phyloP scores from a whole-genome alignment of 176 grass and related monocot genomes.

The Guadua angustifolia region DNA sequence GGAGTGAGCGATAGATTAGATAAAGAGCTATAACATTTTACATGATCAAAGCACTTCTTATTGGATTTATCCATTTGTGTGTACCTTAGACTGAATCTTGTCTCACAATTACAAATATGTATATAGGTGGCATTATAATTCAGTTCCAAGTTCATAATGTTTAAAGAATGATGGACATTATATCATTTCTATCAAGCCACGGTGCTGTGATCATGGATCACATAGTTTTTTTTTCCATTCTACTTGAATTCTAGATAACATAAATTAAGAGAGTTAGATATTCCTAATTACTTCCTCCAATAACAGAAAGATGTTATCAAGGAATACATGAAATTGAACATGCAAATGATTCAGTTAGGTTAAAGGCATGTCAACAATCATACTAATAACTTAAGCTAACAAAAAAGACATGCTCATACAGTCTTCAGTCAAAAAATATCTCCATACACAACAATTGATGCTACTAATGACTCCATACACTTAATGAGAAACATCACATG shows the following conservation, averaged over 20 bases:
- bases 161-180: neutral
- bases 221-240: neutral
- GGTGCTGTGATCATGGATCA: conserved; percentile 18
- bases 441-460: neutral
- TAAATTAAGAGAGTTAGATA: conserved; percentile 42
- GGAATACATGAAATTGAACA: too few species aligned
- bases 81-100: too few species aligned
- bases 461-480: too few species aligned
- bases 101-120: too few species aligned
- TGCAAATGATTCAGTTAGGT: neutral
- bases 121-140: neutral
- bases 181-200: neutral
- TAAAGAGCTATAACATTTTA: neutral
- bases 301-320: too few species aligned
- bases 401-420: neutral
- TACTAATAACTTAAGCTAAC: neutral
- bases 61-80: neutral
- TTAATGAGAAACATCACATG: neutral
- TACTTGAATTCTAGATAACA: conserved; percentile 23
- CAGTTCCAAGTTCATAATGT: conserved; percentile 13
- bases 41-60: neutral
- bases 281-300: conserved; percentile 9
- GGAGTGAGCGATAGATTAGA: conserved; percentile 16
- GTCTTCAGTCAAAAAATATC: too few species aligned
- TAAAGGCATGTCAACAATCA: neutral